Conservation (phyloP, 2,329 filamentous ascomycete species). For the Verticillium isaacii region DNA sequence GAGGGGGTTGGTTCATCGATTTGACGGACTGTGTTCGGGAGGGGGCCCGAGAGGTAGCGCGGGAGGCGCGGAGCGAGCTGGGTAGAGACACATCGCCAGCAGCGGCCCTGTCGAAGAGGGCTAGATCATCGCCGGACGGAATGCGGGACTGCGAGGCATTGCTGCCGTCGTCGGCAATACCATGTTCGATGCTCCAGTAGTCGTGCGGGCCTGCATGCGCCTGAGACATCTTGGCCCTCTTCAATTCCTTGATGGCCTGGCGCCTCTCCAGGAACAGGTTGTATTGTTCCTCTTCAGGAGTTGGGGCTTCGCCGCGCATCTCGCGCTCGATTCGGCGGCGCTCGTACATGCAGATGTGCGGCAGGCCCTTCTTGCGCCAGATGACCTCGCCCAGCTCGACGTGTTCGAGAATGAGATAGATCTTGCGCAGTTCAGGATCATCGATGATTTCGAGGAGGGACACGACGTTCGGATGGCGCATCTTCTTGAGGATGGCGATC, state of each 20-base stretch:
- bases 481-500: constrained; percentile 97
- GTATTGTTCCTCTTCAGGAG: constrained; percentile 56
- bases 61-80: constrained; percentile 31
- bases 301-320: constrained; percentile 53
- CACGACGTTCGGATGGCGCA: constrained; percentile 94
- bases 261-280: constrained; percentile 55
- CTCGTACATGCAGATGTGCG: constrained; percentile 79
- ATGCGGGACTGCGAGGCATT: constrained; percentile 37
- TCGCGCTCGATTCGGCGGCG: constrained; percentile 74
- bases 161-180: constrained; percentile 50
- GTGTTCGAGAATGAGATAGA: constrained; percentile 95
- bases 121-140: constrained; percentile 34
- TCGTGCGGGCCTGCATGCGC: constrained; percentile 51
- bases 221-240: constrained; percentile 49
- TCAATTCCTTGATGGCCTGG: constrained; percentile 51
- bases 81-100: constrained; percentile 29
- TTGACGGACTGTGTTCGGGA: constrained; percentile 43
- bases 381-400: constrained; percentile 91
- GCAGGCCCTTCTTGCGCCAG: constrained; percentile 85
- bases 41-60: constrained; percentile 38
- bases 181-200: constrained; percentile 82
- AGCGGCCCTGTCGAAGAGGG: constrained; percentile 20
- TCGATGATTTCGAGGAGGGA: constrained; percentile 95
- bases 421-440: constrained; percentile 92
- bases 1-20: constrained; percentile 23